Evolutionary conservation across 306 rosid genomes (phyloP).

Genomic region (Spatholobus suberectus): DNA sequence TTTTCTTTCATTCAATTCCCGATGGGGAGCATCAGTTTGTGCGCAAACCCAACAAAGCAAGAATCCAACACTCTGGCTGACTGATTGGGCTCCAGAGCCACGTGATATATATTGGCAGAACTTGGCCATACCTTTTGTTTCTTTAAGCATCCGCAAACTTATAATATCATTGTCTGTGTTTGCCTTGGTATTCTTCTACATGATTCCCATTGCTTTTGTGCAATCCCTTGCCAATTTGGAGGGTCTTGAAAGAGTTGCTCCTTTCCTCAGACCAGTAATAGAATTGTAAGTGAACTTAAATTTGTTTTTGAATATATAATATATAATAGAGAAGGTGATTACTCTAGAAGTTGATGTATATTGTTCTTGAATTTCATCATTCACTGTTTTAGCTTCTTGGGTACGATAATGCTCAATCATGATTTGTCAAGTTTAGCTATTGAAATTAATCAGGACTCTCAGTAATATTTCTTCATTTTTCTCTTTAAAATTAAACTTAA

Average conservation of each 20-base stretch:
- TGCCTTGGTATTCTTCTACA: conserved; percentile 95
- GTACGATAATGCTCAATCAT: conserved; percentile 2
- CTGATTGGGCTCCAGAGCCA: conserved; percentile 99
- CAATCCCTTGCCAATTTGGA: conserved; percentile 99
- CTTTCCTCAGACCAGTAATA: conserved; percentile 90
- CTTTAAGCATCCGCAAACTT: conserved; percentile 77
- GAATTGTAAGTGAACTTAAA: conserved; percentile 76
- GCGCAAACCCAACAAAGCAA: conserved; percentile 97
- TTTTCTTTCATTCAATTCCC: conserved; percentile 86
- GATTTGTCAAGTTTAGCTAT: conserved; percentile 17
- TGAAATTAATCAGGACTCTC: conserved; percentile 9
- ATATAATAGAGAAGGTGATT: conserved; percentile 15
- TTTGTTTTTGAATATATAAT: conserved; percentile 13
- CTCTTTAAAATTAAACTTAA: background rate
- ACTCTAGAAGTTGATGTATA: background rate
- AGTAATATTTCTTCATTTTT: background rate
- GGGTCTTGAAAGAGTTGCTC: conserved; percentile 97
- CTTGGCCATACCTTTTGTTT: conserved; percentile 93
- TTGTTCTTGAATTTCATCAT: conserved; percentile 6
- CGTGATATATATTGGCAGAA: conserved; percentile 87
- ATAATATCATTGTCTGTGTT: conserved; percentile 71
- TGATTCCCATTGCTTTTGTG: conserved; percentile 98
- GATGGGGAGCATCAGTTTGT: conserved; percentile 98
- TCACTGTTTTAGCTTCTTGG: background rate
- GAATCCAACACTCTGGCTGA: conserved; percentile 91